Conservation (phyloP, 495 filamentous ascomycete species). For the Penicillium nucicola region DNA sequence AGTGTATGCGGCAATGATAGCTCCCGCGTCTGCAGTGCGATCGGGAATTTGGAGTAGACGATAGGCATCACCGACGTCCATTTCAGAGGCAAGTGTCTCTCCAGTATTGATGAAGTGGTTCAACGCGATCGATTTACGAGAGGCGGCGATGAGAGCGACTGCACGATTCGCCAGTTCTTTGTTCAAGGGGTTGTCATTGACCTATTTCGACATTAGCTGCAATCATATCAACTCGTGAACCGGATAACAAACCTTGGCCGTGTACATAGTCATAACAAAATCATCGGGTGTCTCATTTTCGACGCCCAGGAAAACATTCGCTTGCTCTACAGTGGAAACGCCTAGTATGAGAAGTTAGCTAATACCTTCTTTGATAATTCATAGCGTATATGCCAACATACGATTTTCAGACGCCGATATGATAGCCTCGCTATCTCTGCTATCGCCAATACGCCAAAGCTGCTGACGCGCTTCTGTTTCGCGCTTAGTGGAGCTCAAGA, state of each 20-base stretch:
- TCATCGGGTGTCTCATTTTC: conserved; percentile 52
- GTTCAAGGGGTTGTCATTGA: conserved; percentile 46
- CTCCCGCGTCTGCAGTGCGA: conserved; percentile 47
- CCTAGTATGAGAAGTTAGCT: conserved; percentile 27
- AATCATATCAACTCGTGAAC: not conserved
- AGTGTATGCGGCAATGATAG: conserved; percentile 50
- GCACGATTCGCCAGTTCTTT: conserved; percentile 51
- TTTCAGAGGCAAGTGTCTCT: conserved; percentile 46
- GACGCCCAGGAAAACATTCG: conserved; percentile 55
- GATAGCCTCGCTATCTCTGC: conserved; percentile 49
- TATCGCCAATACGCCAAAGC: conserved; percentile 55
- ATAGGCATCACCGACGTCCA: conserved; percentile 59
- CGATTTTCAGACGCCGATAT: conserved; percentile 54
- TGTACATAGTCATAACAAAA: conserved; percentile 56
- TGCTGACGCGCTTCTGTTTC: conserved; percentile 50
- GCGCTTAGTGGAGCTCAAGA: conserved; percentile 43
- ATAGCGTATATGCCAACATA: conserved; percentile 17
- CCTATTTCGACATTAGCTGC: conserved; percentile 12
- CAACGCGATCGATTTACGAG: conserved; percentile 52
- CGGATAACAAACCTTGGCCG: conserved; percentile 45
- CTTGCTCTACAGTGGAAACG: conserved; percentile 60
- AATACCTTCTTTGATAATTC: not conserved
- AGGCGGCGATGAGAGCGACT: conserved; percentile 53
- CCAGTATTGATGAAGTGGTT: conserved; percentile 56
- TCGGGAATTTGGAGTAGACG: conserved; percentile 53